Percentiles rank a stretch among this genome's conserved stretches.
Evolutionary conservation across 768 basidiomycete genomes (phyloP).

Genomic region (Dioszegia hungarica): DNA sequence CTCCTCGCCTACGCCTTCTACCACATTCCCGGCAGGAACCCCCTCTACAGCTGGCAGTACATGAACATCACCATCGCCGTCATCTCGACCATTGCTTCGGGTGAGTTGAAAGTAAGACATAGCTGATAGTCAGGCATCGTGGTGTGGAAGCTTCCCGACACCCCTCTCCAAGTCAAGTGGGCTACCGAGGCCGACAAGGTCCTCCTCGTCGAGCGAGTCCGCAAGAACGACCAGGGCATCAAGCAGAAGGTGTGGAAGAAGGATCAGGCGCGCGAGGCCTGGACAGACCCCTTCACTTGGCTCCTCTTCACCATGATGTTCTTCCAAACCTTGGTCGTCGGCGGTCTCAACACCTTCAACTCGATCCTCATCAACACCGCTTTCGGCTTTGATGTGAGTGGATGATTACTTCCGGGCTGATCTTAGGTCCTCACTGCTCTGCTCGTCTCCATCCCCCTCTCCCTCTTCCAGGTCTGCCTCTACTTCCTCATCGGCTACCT

Average conservation of each 20-base stretch:
- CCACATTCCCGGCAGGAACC: constrained; percentile 10
- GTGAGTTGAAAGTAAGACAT: not conserved
- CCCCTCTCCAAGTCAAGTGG: constrained; percentile 20
- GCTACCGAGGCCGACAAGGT: constrained; percentile 51
- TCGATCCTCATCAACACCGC: constrained; percentile 22
- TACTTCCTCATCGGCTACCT: constrained; percentile 16
- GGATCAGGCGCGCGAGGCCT: constrained; percentile 51
- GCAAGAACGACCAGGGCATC: constrained; percentile 57
- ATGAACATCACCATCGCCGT: constrained; percentile 20
- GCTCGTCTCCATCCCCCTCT: constrained; percentile 18
- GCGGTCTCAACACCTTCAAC: constrained; percentile 31
- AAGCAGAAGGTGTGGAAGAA: constrained; percentile 56
- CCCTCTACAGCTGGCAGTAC: constrained; percentile 25
- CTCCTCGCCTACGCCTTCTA: constrained; percentile 25
- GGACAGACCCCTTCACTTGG: constrained; percentile 54
- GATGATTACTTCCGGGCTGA: no score
- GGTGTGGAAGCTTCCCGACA: constrained; percentile 21
- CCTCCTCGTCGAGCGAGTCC: constrained; percentile 55
- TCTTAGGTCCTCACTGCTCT: constrained; percentile 46
- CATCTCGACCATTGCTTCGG: constrained; percentile 8
- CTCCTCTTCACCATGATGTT: constrained; percentile 53
- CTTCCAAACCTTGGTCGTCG: constrained; percentile 47
- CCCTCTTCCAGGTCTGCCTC: constrained; percentile 5
- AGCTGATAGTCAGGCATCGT: constrained; percentile 9
- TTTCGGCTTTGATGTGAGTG: constrained; percentile 38